Conservation (phyloP, 345 rosid genomes). For the Populus pruinosa region DNA sequence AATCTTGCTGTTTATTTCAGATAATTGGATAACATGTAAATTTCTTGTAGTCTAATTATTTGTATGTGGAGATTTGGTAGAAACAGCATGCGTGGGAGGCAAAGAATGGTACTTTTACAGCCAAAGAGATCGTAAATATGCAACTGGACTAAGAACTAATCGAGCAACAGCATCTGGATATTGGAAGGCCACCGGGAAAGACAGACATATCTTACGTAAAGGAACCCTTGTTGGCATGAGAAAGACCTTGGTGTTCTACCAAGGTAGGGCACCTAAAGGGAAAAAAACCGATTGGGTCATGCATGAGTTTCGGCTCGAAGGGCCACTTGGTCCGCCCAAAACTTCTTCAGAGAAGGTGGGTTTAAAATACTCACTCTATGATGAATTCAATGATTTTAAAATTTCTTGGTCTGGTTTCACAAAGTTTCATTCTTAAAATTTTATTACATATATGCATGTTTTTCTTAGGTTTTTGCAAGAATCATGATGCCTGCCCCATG, state of each 20-base stretch:
- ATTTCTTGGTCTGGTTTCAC: not conserved
- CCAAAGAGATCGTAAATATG: slow-evolving; percentile 78
- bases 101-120: slow-evolving; percentile 90
- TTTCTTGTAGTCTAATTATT: not conserved
- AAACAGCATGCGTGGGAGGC: slow-evolving; percentile 75
- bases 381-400: not conserved
- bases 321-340: slow-evolving; percentile 39
- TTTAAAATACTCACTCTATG: not conserved
- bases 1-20: not conserved
- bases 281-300: slow-evolving; percentile 79
- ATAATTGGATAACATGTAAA: not conserved
- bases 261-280: slow-evolving; percentile 94
- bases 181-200: slow-evolving; percentile 98
- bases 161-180: slow-evolving; percentile 81
- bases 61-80: slow-evolving; percentile 26
- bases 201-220: slow-evolving; percentile 45
- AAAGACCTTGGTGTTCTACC: slow-evolving; percentile 85
- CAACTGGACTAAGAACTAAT: slow-evolving; percentile 86
- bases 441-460: not conserved
- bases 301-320: slow-evolving; percentile 87
- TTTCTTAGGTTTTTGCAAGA: not conserved
- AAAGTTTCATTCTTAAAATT: not conserved
- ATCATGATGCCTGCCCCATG: not conserved
- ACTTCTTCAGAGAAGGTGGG: slow-evolving; percentile 36
- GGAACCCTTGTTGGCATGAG: slow-evolving; percentile 81